Conservation (phyloP, 106 monocot genomes). For the Phalaenopsis equestris region DNA sequence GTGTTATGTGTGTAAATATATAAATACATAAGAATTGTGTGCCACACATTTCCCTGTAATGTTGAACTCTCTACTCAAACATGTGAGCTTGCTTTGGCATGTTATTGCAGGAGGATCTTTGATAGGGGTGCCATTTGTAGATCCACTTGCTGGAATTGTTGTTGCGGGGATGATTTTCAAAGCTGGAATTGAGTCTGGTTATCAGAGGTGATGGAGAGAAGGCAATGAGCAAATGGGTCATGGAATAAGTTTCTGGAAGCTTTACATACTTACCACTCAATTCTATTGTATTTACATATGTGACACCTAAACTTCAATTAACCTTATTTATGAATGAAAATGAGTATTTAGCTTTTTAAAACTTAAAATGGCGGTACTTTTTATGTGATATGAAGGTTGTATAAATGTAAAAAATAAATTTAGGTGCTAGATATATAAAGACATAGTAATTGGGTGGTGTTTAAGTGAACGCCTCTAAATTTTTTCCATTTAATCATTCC, state of each 20-base stretch:
- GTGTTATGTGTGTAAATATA: no score
- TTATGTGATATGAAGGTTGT: no score
- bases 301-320: no score
- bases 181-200: constrained; percentile 80
- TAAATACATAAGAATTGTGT: no score
- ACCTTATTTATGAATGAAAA: no score
- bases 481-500: neutral
- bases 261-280: no score
- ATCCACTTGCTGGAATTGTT: constrained; percentile 86
- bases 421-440: no score
- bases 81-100: neutral
- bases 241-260: neutral
- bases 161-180: constrained; percentile 97
- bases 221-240: neutral
- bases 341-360: no score
- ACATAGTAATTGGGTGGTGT: no score
- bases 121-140: constrained; percentile 62
- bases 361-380: no score
- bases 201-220: constrained; percentile 42
- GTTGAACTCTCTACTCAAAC: neutral
- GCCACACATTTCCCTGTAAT: neutral
- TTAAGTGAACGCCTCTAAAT: neutral
- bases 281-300: no score
- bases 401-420: no score
- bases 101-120: constrained; percentile 62